Evolutionary conservation across 768 basidiomycete species (phyloP).

Genomic region (Mycena venus): DNA sequence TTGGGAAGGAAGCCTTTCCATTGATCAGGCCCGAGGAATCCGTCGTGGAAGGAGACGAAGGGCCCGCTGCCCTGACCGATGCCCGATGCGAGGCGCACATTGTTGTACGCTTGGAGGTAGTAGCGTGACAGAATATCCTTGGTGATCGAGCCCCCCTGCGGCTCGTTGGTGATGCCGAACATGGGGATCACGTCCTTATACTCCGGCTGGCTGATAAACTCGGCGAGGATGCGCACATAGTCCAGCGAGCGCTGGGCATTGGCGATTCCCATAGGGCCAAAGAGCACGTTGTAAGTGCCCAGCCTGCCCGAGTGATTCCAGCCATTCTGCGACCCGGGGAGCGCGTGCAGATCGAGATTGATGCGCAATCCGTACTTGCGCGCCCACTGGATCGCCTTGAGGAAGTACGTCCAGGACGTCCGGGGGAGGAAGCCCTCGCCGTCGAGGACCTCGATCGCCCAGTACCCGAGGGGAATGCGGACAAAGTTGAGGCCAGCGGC

Average conservation of each 20-base stretch:
- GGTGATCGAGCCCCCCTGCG: constrained; percentile 67
- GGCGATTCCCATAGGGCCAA: constrained; percentile 93
- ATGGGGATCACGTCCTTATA: constrained; percentile 87
- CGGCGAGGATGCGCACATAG: constrained; percentile 88
- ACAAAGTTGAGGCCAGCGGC: no score
- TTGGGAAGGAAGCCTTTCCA: constrained; percentile 85
- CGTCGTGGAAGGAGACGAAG: constrained; percentile 89
- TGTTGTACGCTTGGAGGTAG: constrained; percentile 88
- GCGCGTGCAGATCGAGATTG: constrained; percentile 87
- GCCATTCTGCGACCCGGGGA: constrained; percentile 91
- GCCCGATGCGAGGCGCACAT: constrained; percentile 85
- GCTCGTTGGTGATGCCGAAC: constrained; percentile 94
- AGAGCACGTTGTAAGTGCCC: constrained; percentile 83
- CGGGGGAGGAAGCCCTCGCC: constrained; percentile 92
- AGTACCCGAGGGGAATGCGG: no score
- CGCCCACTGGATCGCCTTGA: constrained; percentile 94
- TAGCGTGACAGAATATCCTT: constrained; percentile 68
- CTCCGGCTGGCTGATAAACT: constrained; percentile 92
- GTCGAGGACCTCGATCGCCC: constrained; percentile 86
- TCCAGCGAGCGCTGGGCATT: constrained; percentile 89
- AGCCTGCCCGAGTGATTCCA: constrained; percentile 96
- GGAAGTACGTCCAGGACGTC: no score
- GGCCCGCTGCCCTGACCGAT: constrained; percentile 88
- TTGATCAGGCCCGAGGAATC: constrained; percentile 71
- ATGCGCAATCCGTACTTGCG: constrained; percentile 97